A percentile compares a stretch with the other conserved stretches of the same genome.
Evolutionary conservation across 306 rosid species (phyloP).

Genomic region (Ochetophila trinervis): DNA sequence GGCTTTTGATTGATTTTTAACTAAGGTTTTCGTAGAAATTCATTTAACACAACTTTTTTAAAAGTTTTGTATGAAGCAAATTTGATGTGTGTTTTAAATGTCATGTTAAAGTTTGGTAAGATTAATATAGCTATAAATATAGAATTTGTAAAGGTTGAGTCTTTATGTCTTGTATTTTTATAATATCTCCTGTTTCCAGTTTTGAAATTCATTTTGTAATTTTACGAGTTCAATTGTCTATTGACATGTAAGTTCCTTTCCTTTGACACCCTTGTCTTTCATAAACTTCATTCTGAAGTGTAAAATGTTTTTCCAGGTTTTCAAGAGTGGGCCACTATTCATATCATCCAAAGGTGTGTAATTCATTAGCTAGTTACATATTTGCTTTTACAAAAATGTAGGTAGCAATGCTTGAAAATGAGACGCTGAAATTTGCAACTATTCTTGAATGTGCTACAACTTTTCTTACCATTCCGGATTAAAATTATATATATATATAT

Average conservation of each 20-base stretch:
- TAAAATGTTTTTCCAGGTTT: constrained; percentile 50
- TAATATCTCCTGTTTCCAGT: not conserved
- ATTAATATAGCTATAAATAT: not conserved
- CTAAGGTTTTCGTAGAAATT: not conserved
- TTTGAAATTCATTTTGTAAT: not conserved
- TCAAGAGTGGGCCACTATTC: constrained; percentile 94
- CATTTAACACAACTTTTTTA: not conserved
- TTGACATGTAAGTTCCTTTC: not conserved
- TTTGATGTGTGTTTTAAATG: not conserved
- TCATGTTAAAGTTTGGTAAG: not conserved
- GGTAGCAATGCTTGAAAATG: constrained; percentile 1
- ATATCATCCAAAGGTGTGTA: constrained; percentile 91
- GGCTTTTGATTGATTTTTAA: not conserved
- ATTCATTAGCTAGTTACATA: not conserved
- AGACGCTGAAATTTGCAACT: too few species aligned
- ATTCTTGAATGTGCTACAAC: too few species aligned
- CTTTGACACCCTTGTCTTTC: not conserved
- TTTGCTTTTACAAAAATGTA: constrained; percentile 16
- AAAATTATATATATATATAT: too few species aligned
- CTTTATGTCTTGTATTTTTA: not conserved
- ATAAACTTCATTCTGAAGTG: constrained; percentile 1
- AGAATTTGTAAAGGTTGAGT: not conserved
- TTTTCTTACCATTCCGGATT: too few species aligned
- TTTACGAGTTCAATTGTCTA: not conserved
- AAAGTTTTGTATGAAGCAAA: not conserved